Conservation (phyloP, 371 early-diverging fungal genomes). For the Syncephalastrum racemosum region DNA sequence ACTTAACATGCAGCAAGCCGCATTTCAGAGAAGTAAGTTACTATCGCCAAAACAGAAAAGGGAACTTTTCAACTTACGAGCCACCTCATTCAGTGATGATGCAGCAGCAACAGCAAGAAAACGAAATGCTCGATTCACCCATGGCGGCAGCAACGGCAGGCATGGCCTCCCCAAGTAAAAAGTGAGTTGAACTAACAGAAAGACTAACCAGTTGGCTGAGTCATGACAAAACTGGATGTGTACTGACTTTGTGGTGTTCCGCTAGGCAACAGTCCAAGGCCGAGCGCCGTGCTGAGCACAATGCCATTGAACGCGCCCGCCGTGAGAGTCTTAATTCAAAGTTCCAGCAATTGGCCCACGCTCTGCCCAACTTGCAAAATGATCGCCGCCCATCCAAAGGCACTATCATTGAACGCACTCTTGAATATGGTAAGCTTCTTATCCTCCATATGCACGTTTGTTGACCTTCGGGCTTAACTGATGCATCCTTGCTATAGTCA, state of each 20-base stretch:
- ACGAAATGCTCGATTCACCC: too few species aligned
- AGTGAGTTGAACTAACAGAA: constrained; percentile 4
- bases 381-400: constrained; percentile 73
- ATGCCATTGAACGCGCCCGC: constrained; percentile 75
- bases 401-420: constrained; percentile 66
- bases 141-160: not conserved
- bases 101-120: constrained; percentile 8
- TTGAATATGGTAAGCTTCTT: constrained; percentile 42
- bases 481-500: constrained; percentile 18
- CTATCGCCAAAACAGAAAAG: not conserved
- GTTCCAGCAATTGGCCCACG: constrained; percentile 72
- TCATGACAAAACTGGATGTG: not conserved
- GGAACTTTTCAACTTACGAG: not conserved
- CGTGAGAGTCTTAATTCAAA: constrained; percentile 70
- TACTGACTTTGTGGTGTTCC: too few species aligned
- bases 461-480: not conserved
- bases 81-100: constrained; percentile 5
- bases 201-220: not conserved
- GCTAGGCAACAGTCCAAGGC: constrained; percentile 30
- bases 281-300: constrained; percentile 70
- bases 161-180: constrained; percentile 6
- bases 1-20: constrained; percentile 11
- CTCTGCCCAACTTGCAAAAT: constrained; percentile 65
- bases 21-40: constrained; percentile 5
- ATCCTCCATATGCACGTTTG: not conserved